A percentile compares a stretch with the other conserved stretches of the same genome.
Conservation (phyloP, 2,329 filamentous ascomycete genomes). For the Exophiala lecanii-corni region DNA sequence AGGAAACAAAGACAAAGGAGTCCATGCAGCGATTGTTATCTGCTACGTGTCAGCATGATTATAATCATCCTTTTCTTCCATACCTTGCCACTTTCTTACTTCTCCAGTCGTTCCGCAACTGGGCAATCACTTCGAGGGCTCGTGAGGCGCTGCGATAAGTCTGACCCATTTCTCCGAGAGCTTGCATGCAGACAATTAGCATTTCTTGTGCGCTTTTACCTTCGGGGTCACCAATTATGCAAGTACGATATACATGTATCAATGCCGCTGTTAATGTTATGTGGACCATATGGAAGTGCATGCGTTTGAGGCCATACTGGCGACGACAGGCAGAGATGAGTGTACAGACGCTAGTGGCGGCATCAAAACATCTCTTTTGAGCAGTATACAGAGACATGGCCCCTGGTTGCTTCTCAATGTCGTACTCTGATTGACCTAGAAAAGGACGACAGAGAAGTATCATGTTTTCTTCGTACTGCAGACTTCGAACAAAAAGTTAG, state of each 20-base stretch:
- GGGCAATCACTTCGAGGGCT: constrained; percentile 18
- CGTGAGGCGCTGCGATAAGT: constrained; percentile 19
- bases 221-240: constrained; percentile 16
- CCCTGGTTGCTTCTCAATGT: not conserved
- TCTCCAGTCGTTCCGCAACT: too few species aligned
- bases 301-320: constrained; percentile 6
- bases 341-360: constrained; percentile 3
- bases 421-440: too few species aligned
- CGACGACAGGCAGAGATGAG: constrained; percentile 6
- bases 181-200: constrained; percentile 26
- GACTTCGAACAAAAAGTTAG: not conserved
- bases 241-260: constrained; percentile 12
- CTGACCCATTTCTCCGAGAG: constrained; percentile 20
- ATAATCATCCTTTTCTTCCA: too few species aligned
- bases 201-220: constrained; percentile 38
- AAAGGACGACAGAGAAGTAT: not conserved
- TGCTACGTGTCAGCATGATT: too few species aligned
- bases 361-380: constrained; percentile 4
- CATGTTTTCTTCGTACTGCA: not conserved
- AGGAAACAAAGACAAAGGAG: too few species aligned
- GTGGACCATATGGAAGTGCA: constrained; percentile 13
- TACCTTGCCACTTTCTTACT: too few species aligned
- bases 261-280: constrained; percentile 12
- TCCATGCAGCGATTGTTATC: too few species aligned
- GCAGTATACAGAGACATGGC: not conserved